These are phyloP conservation scores for Gracilaria gracilis DNA, from an alignment of 23 red algal species.

Conservation along the genomic window DNA sequence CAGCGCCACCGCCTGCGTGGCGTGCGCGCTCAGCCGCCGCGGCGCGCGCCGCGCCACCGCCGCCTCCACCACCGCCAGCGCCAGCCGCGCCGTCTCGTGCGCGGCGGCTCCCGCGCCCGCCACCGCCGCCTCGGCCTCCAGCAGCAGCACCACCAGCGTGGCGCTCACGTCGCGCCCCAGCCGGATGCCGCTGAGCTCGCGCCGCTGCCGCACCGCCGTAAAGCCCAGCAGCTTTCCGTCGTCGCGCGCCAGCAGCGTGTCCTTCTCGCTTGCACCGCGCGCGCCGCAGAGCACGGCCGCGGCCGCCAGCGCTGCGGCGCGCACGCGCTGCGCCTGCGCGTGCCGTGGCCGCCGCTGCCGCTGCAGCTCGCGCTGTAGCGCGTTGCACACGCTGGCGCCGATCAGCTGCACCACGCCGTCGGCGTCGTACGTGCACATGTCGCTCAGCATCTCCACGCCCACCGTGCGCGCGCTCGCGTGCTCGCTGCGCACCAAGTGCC, in stretches of 20 bases:
- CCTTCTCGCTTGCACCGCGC: background rate
- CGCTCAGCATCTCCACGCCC: constrained; percentile 10
- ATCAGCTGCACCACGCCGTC: background rate
- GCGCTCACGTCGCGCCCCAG: background rate
- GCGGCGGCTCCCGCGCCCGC: background rate
- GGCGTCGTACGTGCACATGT: background rate
- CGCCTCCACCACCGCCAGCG: background rate
- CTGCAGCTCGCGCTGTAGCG: background rate
- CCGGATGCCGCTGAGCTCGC: background rate
- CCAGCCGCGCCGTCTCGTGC: background rate
- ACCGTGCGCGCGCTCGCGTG: background rate
- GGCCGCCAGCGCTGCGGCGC: background rate
- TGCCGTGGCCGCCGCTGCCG: background rate
- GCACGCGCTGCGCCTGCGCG: background rate
- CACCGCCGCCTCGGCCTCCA: background rate
- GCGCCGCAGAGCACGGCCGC: background rate
- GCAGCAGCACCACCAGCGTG: background rate
- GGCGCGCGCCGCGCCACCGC: background rate
- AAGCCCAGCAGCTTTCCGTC: background rate
- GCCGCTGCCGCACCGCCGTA: background rate
- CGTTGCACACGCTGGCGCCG: background rate
- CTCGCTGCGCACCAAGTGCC: background rate
- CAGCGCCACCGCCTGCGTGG: background rate
- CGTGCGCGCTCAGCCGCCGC: background rate
- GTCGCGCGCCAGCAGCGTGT: background rate